Percentiles rank a stretch among this genome's conserved stretches.
Conservation (phyloP, 2,329 filamentous ascomycete species). For the Scopulariopsis brevicaulis region DNA sequence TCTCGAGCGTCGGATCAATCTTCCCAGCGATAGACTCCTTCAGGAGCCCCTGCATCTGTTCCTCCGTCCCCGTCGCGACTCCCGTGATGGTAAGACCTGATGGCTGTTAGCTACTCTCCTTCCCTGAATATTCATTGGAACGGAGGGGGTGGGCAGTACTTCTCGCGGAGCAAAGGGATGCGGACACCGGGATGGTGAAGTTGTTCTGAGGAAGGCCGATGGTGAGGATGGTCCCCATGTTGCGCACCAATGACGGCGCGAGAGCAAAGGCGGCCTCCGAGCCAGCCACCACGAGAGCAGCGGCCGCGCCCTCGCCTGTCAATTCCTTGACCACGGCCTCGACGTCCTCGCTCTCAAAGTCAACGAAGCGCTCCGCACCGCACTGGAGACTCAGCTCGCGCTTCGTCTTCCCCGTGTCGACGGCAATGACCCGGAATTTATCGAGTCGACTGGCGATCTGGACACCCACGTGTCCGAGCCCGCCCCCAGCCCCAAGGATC, state of each 20-base stretch:
- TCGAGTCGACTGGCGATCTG: conserved; percentile 15
- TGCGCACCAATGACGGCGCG: conserved; percentile 13
- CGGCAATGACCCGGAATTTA: conserved; percentile 13
- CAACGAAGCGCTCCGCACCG: conserved; percentile 16
- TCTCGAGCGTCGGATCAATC: conserved; percentile 4
- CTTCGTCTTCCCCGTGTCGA: conserved; percentile 15
- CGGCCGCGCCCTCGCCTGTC: conserved; percentile 15
- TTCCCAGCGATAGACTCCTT: conserved; percentile 4
- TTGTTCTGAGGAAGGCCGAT: conserved; percentile 16
- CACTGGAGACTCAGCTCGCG: conserved; percentile 11
- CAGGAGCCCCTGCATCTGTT: conserved; percentile 8
- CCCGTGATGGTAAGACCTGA: conserved; percentile 7
- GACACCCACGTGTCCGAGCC: conserved; percentile 19
- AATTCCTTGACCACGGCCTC: conserved; percentile 12
- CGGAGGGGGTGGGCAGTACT: background rate
- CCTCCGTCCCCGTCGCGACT: conserved; percentile 7
- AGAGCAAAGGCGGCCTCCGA: conserved; percentile 13
- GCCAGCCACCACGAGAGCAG: conserved; percentile 14
- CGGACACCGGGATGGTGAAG: conserved; percentile 14
- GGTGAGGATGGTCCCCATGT: conserved; percentile 13
- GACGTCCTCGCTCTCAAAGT: conserved; percentile 12
- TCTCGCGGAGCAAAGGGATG: conserved; percentile 12
- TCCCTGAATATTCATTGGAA: background rate
- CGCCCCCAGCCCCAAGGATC: conserved; percentile 17
- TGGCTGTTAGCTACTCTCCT: background rate